Conservation (phyloP, 2,329 filamentous ascomycete genomes). For the Talaromyces sp. region DNA sequence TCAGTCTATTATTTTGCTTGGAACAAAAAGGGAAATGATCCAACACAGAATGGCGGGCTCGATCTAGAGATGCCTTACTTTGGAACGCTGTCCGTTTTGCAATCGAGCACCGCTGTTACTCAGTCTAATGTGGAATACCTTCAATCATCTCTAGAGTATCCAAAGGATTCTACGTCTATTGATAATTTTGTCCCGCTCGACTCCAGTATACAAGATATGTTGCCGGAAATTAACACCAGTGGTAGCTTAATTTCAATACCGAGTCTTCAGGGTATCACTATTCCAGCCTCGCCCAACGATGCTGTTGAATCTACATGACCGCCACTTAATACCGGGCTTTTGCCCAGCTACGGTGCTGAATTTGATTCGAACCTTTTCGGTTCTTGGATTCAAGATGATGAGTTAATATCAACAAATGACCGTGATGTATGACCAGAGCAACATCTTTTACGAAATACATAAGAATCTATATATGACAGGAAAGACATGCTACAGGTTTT, state of each 20-base stretch:
- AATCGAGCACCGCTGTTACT: background rate
- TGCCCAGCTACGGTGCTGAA: background rate
- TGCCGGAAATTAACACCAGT: background rate
- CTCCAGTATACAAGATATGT: background rate
- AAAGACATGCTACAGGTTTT: no score
- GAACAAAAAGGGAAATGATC: background rate
- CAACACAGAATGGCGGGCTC: background rate
- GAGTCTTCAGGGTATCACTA: background rate
- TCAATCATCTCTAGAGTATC: background rate
- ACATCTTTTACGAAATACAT: no score
- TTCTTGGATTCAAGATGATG: background rate
- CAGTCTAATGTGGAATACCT: background rate
- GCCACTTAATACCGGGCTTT: background rate
- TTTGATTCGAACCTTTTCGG: background rate
- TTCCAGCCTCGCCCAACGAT: background rate
- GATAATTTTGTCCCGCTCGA: background rate
- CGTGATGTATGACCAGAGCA: no score
- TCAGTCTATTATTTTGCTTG: background rate
- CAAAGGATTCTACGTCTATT: background rate
- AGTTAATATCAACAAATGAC: background rate
- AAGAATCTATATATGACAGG: no score
- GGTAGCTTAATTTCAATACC: background rate
- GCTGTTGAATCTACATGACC: background rate
- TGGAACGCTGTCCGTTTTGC: constrained; percentile 1
- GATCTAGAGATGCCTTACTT: constrained; percentile 1